Percentiles rank a stretch among this genome's conserved stretches.
Evolutionary conservation across 1,284 basidiomycete species (phyloP).

Genomic region (Cutaneotrichosporon sp.): DNA sequence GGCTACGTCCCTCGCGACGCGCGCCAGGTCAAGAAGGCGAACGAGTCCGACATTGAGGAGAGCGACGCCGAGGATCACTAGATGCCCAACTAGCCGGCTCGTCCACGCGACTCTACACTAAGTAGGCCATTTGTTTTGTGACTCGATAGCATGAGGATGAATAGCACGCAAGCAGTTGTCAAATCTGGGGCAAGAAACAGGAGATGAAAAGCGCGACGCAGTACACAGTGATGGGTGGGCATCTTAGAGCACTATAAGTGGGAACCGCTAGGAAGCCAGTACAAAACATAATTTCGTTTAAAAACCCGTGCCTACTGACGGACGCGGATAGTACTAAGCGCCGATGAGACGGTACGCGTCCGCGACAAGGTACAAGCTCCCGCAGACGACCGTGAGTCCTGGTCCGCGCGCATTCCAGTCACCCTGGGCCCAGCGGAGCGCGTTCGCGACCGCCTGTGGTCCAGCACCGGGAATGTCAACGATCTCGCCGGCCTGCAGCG

Average conservation of each 20-base stretch:
- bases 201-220: background rate
- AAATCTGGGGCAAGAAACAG: background rate
- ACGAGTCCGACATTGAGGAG: conserved; percentile 53
- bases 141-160: conserved; percentile 13
- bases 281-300: background rate
- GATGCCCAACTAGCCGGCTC: background rate
- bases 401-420: conserved; percentile 25
- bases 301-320: too few relatives aligned
- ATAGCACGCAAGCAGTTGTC: conserved; percentile 8
- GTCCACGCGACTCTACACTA: background rate
- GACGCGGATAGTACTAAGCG: background rate
- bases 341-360: conserved; percentile 70
- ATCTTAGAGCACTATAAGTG: background rate
- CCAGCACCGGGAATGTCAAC: conserved; percentile 19
- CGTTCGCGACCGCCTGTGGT: conserved; percentile 28
- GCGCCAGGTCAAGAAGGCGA: conserved; percentile 40
- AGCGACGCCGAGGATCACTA: conserved; percentile 41
- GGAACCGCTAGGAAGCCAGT: background rate
- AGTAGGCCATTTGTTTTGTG: conserved; percentile 3
- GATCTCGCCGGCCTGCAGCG: conserved; percentile 21
- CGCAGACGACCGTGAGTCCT: conserved; percentile 70
- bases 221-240: background rate
- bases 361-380: conserved; percentile 85
- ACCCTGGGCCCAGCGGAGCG: conserved; percentile 39
- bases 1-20: conserved; percentile 25